Evolutionary conservation across 192 early-diverging fungal species (phyloP), one percentile per base, ranked within the genome.

Genomic region (Backusella luteola): DNA sequence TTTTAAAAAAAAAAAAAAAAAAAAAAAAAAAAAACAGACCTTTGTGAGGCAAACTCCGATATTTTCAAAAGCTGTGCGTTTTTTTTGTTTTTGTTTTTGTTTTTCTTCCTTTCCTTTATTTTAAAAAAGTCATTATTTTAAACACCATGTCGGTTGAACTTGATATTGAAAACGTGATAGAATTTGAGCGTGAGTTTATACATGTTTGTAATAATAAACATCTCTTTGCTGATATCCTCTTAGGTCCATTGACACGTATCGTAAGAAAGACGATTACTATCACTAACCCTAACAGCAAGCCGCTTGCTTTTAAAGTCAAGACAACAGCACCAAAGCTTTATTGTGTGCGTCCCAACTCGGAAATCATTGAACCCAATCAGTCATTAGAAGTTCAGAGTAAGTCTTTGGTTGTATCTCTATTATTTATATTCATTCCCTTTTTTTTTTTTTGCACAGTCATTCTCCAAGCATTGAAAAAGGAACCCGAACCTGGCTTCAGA

Each of bases 271-370:
- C 74, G 7, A 77, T 93, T 68, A 72, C 78, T n/a, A 85, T 94
- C 69, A 85, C 80, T 34, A 94, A 94, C 86, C 84, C 86, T 35
- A 85, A 86, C 73, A 83, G 87, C 72, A 66, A 87, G 46, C 87
- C 94, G 1, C 85, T 97, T 36, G 94, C 94, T n/a, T 99, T 97
- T 89, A 98, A 99, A 81, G 94, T 99, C 80, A 99, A 99, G 77
- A 99, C 98, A 19, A 99, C 98, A 9, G 98, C 98, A 2, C 98
- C 98, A 44, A 97, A 95, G 85, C 92, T 95, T 76, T 99, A 97
- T 83, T 97, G 95, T 80, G 98, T 99, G 42, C 89, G 95, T 23
- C 96, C 97, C 53, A 99, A 97, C 82, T 89, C 92, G 34, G 96
- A 96, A 17, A 84, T 89, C 42, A 89, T 99, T 70, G 87, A 87